Percentiles rank a stretch among this genome's conserved stretches.
Evolutionary conservation across 805 yeast genomes (phyloP).

Genomic region (Nakazawaea laoshanensis): DNA sequence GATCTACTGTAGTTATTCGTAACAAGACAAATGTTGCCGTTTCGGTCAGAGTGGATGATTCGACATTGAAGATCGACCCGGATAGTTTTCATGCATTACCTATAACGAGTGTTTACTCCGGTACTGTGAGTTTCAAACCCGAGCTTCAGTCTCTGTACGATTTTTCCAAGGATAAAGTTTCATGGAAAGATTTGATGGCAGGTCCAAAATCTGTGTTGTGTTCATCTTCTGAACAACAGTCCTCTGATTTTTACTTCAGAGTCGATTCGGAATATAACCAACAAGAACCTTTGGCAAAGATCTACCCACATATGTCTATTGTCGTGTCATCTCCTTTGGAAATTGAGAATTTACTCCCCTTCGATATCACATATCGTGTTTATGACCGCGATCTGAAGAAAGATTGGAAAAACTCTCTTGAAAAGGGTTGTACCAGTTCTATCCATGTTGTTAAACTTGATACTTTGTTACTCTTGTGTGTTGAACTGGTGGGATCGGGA

Average conservation of each 20-base stretch:
- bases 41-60: conserved; percentile 27
- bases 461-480: conserved; percentile 62
- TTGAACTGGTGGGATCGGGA: conserved; percentile 54
- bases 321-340: conserved; percentile 79
- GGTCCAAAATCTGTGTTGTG: conserved; percentile 56
- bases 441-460: conserved; percentile 76
- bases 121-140: conserved; percentile 56
- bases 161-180: conserved; percentile 59
- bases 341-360: conserved; percentile 79
- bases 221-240: conserved; percentile 26
- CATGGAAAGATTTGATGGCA: conserved; percentile 55
- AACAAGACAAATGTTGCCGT: conserved; percentile 62
- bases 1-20: conserved; percentile 64
- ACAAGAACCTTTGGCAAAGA: conserved; percentile 60
- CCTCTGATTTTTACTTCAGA: conserved; percentile 50
- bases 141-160: conserved; percentile 41
- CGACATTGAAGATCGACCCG: conserved; percentile 37
- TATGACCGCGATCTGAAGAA: conserved; percentile 65
- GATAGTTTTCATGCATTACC: conserved; percentile 64
- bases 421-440: conserved; percentile 58
- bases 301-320: conserved; percentile 80
- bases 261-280: conserved; percentile 57
- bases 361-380: conserved; percentile 64
- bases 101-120: conserved; percentile 53
- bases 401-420: conserved; percentile 57